Evolutionary conservation across 768 basidiomycete genomes (phyloP).

Genomic region (Amanita inopinata): DNA sequence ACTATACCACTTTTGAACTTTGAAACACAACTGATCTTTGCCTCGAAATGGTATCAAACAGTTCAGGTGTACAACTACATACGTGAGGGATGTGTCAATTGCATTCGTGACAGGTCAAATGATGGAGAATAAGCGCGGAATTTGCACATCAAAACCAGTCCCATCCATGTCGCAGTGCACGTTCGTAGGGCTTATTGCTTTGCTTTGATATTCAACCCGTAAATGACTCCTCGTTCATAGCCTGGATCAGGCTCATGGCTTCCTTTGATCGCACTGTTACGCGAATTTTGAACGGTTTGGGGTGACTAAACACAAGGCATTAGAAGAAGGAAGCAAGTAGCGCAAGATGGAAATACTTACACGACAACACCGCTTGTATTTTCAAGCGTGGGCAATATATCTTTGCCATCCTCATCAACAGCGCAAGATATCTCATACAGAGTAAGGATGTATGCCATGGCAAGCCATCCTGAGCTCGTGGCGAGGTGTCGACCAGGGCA

Average conservation of each 20-base stretch:
- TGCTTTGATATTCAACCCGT: not conserved
- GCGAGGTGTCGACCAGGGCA: conserved; percentile 20
- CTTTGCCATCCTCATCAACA: conserved; percentile 14
- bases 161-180: not conserved
- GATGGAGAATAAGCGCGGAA: too few species aligned
- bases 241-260: not conserved
- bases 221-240: conserved; percentile 3
- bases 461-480: conserved; percentile 16
- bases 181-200: too few species aligned
- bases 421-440: conserved; percentile 15
- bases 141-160: too few species aligned
- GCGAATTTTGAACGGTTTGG: conserved; percentile 6
- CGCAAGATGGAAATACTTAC: not conserved
- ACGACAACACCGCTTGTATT: conserved; percentile 1
- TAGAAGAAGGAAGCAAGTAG: not conserved
- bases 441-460: conserved; percentile 16
- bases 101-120: too few species aligned
- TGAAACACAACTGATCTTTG: too few species aligned
- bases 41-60: too few species aligned
- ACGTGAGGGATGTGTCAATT: too few species aligned
- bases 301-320: not conserved
- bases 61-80: too few species aligned
- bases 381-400: conserved; percentile 15
- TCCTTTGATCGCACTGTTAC: conserved; percentile 3
- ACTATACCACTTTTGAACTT: too few species aligned